Evolutionary conservation across 257 asterid species (phyloP), one percentile per base, ranked within the genome.

Genomic region (Asclepias syriaca): DNA sequence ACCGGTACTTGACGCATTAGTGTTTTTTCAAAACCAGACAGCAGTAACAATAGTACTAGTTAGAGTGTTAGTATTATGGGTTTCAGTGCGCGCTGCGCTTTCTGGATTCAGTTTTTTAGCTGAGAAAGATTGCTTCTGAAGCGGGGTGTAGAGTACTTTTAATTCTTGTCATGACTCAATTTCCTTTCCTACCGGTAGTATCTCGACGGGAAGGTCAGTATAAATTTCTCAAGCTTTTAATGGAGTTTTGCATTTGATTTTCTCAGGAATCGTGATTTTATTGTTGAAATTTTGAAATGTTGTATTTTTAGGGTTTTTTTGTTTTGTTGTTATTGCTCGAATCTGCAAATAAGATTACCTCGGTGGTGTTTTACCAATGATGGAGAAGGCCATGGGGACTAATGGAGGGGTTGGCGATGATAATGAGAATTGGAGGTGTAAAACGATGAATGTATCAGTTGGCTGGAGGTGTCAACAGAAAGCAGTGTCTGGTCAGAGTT

Each of bases 391-490:
- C 69, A 21, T 27, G 37, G 53, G 27, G 54, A 48, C 24, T 55
- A 65, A 34, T 59, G 75, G 45, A 2, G 71, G 46, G 1, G 45
- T 40, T 8, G 56, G 69, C 7, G 67, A 53, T 22, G 77, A 40
- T 67, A 39, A 49, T 51, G 43, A 68, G 63, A 29, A 48, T 50
- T 19, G 24, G 70, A 66, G 77, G 77, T 72, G 81, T 45, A 19
- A 14, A 21, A 77, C 15, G 66, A 43, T 29, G 49, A 72, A 68
- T 32, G 40, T 51, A 15, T 18, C 74, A 40, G 10, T 3, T 6
- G 32, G 64, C 24, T 72, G 81, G 81, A 66, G 74, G 39, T 78
- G 81, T 73, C 73, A 73, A 60, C 64, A 72, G 67, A 60, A 24
- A 15, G 71, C 81, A 15, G 34, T 77, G 74, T 29, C 21, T 3